phyloP scores from a whole-genome alignment of 2,329 filamentous ascomycete species.

The Alternaria postmessia region DNA sequence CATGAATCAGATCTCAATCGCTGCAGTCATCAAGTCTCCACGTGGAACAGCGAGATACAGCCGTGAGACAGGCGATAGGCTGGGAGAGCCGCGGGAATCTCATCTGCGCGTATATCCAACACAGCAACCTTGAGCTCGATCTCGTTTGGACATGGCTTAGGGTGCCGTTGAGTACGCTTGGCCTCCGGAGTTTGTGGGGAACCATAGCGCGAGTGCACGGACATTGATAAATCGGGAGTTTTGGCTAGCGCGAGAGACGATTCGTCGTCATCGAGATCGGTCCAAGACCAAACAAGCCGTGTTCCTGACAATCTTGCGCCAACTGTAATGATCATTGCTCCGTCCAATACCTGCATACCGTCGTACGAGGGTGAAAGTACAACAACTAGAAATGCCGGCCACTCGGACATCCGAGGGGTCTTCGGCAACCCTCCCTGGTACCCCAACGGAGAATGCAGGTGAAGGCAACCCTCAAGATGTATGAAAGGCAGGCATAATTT shows the following conservation, averaged over 20 bases:
- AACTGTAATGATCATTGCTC: slow-evolving; percentile 25
- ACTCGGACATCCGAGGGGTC: slow-evolving; percentile 27
- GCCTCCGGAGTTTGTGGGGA: slow-evolving; percentile 43
- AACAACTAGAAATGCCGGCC: slow-evolving; percentile 17
- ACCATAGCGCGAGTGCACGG: slow-evolving; percentile 33
- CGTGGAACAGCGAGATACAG: slow-evolving; percentile 10
- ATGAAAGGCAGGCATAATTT: slow-evolving; percentile 16
- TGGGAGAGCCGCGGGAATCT: slow-evolving; percentile 6
- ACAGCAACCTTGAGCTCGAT: slow-evolving; percentile 20
- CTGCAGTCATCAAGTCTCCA: slow-evolving; percentile 8
- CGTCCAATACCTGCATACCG: slow-evolving; percentile 4
- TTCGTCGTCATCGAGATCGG: slow-evolving; percentile 24
- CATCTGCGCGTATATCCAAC: slow-evolving; percentile 8
- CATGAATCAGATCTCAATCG: slow-evolving; percentile 3
- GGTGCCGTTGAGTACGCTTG: slow-evolving; percentile 25
- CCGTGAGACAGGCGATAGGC: slow-evolving; percentile 2
- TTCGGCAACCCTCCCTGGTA: slow-evolving; percentile 32
- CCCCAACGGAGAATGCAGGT: slow-evolving; percentile 27
- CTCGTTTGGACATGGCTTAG: slow-evolving; percentile 15
- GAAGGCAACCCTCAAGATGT: slow-evolving; percentile 23
- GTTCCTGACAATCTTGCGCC: slow-evolving; percentile 21
- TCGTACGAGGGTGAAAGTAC: slow-evolving; percentile 8
- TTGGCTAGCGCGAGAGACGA: slow-evolving; percentile 10
- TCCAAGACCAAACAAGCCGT: slow-evolving; percentile 13
- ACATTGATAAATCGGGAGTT: slow-evolving; percentile 16